Evolutionary conservation across 495 filamentous ascomycete genomes (phyloP), one percentile per base, ranked within the genome.

Genomic region (Umbilicaria muhlenbergii): DNA sequence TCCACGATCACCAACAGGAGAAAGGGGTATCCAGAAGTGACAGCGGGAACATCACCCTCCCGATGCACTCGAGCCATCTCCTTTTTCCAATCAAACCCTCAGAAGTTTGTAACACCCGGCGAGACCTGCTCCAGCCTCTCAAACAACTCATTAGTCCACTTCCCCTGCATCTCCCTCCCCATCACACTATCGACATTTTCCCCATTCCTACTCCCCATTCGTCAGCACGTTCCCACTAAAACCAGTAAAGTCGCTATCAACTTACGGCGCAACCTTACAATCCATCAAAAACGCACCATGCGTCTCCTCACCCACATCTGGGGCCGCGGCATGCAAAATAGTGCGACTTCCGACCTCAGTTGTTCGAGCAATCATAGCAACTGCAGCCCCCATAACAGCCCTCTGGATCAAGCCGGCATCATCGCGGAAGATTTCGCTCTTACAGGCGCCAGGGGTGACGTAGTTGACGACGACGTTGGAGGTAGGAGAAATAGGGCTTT

Each of bases 381-480:
- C 32, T 48, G 42, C 49, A 45, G 44, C 14, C 50, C 33, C 55
- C 53, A 21, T 21, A 2, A 21, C 5, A 21, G 5, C 19, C 19
- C 19, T 21, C 19, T 21, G 19, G 19, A 21, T 16, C 41, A 51
- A 41, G 39, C 14, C 14, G 35, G 40, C 52, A 31, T 50, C 53
- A 18, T 63, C 36, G 36, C 64, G 52, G 13, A 48, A 51, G 0
- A 67, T 57, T 7, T 61, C 57, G 0, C 61, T 59, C 35, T 47
- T 52, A 13, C 62, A 64, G 28, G 64, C 44, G 28, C 67, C 67
- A 4, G 66, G 66, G 41, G 59, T 63, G 47, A 63, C 54, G 15
- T 58, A 49, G 34, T 60, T 69, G 36, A 69, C 38, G 43, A 68
- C 57, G 6, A 65, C 65, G 12, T 62, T 51, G 2, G 62, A 60